Base-by-base conservation (phyloP, 352 stramenopile genomes). In the Bremia lactucae region DNA sequence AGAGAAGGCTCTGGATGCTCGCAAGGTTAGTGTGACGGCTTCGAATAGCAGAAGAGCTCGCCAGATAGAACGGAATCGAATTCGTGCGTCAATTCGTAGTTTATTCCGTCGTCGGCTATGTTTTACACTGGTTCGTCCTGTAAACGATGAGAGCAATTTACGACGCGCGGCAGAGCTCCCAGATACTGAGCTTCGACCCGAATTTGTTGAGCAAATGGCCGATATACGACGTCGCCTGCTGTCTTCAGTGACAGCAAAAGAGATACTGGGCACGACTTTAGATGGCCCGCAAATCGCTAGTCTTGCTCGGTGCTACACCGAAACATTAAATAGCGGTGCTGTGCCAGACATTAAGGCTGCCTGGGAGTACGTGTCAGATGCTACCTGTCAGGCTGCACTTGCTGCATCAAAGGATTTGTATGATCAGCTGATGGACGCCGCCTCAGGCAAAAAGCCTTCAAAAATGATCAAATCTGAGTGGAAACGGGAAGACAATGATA, bases 321-420 rank as follows among this genome's bases (percentile, higher is more conserved):
- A 75, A 10, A 87, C 76, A 3, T 82, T 91, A 65, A 91, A 81
- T 35, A 87, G 63, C 42, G 76, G 76, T 2, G 59, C 68, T 2
- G 59, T 91, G 4, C 76, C 79, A n/a, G 72, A 87, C 40, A 88
- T 91, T 23, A 86, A 84, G 41, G 74, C 76, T 24, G 79, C 76
- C 10, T 91, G 76, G 76, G 68, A 80, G 46, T 91, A 89, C 25
- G 79, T 91, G 10, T 77, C 70, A 3, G 76, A 91, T 39, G 76
- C 75, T 19, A 87, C 79, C 4, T 87, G 74, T 19, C 70, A 85
- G 40, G 60, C 64, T 6, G 76, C 76, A 19, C 54, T 81, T 29
- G 42, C 66, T 19, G 57, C 55, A 37, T 72, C 79, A 2, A 62
- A 77, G 13, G 63, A 72, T 14, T 39, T 66, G 14, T 92, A 87